Conservation (phyloP, 345 rosid species). For the Gossypium longicalyx region DNA sequence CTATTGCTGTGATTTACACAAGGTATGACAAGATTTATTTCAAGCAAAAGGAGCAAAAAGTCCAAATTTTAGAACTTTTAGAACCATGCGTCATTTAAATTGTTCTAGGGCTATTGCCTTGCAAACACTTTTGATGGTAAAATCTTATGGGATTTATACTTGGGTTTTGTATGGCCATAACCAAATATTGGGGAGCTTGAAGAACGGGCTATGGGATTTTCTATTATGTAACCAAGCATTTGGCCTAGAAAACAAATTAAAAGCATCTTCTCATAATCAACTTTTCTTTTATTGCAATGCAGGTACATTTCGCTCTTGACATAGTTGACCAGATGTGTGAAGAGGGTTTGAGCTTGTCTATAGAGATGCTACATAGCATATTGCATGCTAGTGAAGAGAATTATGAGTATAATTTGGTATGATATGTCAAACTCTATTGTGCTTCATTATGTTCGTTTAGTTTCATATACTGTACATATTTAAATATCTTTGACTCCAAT, state of each 20-base stretch:
- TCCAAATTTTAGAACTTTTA: neutral
- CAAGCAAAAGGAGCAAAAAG: neutral
- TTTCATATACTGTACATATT: neutral
- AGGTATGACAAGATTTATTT: constrained; percentile 42
- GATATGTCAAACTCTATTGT: constrained; percentile 3
- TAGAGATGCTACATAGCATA: constrained; percentile 42
- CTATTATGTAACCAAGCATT: neutral
- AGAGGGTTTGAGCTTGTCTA: constrained; percentile 45
- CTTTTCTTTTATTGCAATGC: constrained; percentile 21
- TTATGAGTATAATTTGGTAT: constrained; percentile 68
- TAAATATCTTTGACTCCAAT: neutral
- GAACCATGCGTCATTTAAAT: neutral
- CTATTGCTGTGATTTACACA: constrained; percentile 42
- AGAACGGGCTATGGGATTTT: neutral
- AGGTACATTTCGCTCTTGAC: constrained; percentile 82
- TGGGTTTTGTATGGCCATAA: neutral
- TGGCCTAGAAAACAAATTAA: neutral
- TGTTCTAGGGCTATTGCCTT: neutral
- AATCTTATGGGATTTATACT: neutral
- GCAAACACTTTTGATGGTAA: neutral
- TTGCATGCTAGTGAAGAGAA: constrained; percentile 51
- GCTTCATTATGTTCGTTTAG: neutral
- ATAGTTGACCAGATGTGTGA: constrained; percentile 56
- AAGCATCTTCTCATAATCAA: neutral
- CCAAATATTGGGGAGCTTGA: neutral